phyloP scores from a whole-genome alignment of 305 asterid genomes.

The Fraxinus latifolia region DNA sequence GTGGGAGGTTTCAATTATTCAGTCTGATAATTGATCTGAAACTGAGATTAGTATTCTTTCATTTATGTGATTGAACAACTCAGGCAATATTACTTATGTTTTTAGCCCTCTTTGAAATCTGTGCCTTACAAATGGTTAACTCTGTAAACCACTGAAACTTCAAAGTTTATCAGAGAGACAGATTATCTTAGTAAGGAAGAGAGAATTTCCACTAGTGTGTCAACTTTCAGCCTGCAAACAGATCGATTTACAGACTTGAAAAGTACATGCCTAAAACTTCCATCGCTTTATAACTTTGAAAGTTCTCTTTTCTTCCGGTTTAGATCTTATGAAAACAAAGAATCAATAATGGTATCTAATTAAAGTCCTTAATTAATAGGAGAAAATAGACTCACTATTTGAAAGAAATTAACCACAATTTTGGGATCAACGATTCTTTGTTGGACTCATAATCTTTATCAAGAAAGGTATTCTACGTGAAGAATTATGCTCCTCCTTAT shows the following conservation, averaged over 20 bases:
- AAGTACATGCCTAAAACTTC: slow-evolving; percentile 48
- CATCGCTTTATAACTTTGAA: slow-evolving; percentile 28
- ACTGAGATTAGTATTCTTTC: not conserved
- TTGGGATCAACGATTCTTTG: slow-evolving; percentile 11
- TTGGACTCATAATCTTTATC: not conserved
- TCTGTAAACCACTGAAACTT: slow-evolving; percentile 35
- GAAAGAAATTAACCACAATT: not conserved
- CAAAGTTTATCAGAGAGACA: slow-evolving; percentile 31
- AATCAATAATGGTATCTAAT: not conserved
- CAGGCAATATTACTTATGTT: slow-evolving; percentile 65
- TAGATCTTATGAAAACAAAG: not conserved
- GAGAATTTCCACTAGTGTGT: not conserved
- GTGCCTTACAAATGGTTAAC: slow-evolving; percentile 38
- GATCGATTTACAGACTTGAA: slow-evolving; percentile 13
- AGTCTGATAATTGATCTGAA: not conserved
- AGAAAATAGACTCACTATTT: not conserved
- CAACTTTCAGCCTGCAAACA: slow-evolving; percentile 15
- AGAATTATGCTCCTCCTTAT: slow-evolving; percentile 2
- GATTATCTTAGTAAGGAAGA: slow-evolving; percentile 20
- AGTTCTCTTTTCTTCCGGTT: slow-evolving; percentile 16
- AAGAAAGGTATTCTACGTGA: not conserved
- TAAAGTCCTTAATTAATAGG: not conserved
- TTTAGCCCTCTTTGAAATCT: slow-evolving; percentile 36
- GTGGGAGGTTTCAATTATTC: not conserved
- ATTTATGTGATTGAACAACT: slow-evolving; percentile 34